Base-by-base conservation (phyloP, 495 filamentous ascomycete species). In the Sporormia fimetaria region DNA sequence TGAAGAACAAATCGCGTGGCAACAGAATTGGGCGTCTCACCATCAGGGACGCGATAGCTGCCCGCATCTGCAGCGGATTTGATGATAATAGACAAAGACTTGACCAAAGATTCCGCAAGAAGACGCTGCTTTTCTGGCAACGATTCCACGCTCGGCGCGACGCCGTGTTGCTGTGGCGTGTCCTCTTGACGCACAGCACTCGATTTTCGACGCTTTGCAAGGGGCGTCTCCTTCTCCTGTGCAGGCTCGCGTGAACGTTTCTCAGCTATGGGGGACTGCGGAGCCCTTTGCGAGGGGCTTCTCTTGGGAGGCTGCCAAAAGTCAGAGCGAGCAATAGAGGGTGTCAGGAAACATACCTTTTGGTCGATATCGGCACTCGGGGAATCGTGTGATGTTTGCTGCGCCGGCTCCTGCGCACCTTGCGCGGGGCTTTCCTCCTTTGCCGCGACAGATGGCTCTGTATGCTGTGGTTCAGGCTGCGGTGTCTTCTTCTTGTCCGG, bases 1-100 rank as follows among this genome's bases (percentile, higher is more conserved):
- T 80, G 67, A 11, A 93, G 60, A 41, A 67, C 76, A 32, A 81
- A 63, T 27, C 66, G 66, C 38, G 64, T 66, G 47, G 66, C 73
- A 43, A 76, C 48, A 21, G 68, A 67, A 25, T 70, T 64, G 15
- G 64, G 55, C 9, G 65, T 67, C 34, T 75, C 67, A 34, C 65
- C 71, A 33, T 69, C 59, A 17, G 69, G 67, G 38, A 80, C 59
- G 34, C 59, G 63, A 48, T 70, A 75, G 25, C 60, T 54, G 21
- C 66, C 67, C 26, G 64, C 51, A 51, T 73, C 69, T 40, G 67
- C 60, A 4, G 70, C 65, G 20, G 63, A 59, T 33, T 68, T 61
- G 33, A 74, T 63, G 44, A 69, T 64, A 38, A 68, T 62, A 56
- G 67, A 61, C 47, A 82, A 69, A 28, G 68, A 54, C 45, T 68